Base-by-base conservation (phyloP, 2,329 filamentous ascomycete genomes). In the Colletotrichum scovillei region DNA sequence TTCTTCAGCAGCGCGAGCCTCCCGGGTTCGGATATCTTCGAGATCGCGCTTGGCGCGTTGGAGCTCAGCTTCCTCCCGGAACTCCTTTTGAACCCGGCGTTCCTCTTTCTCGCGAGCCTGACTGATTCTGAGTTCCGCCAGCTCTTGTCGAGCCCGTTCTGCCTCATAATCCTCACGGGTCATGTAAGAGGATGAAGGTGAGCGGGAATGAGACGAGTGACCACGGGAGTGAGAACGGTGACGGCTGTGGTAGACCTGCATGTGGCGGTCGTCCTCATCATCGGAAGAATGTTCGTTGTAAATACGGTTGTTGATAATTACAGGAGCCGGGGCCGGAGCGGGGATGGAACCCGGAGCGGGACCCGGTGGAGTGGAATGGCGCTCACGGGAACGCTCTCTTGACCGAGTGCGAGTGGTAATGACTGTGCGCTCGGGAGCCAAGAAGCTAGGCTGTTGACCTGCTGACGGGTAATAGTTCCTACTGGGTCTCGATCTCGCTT, bases 251-350 rank as follows among this genome's bases (percentile, higher is more conserved):
- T 76, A 73, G 63, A 82, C 65, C 69, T 81, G 80, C 67, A 80
- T 78, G 69, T 76, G 81, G 60, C 78, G 79, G 53, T 79, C 78
- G 42, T 81, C 80, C 32, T 84, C 81, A 2, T 83, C 83, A 46
- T 87, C 86, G 5, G 84, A 87, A 24, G 86, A 86, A 64, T 85
- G 76, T 26, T 87, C 84, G 73, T 87, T 87, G 76, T 88, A 86
- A 70, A 89, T 87, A 69, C 84, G 84, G 79, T 90, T 91, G 78
- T 90, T 89, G 78, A 91, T 90, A 65, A 91, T 86, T 60, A 91
- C 84, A 1, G 88, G 88, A 5, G 79, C 75, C 19, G 82, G 80
- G 22, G 78, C 80, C 11, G 79, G 79, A 7, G 81, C 77, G 42
- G 76, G 78, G 32, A 78, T 77, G 63, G 74, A 78, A 22, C 78